phyloP scores from a whole-genome alignment of 495 filamentous ascomycete genomes.

The Podospora comata region DNA sequence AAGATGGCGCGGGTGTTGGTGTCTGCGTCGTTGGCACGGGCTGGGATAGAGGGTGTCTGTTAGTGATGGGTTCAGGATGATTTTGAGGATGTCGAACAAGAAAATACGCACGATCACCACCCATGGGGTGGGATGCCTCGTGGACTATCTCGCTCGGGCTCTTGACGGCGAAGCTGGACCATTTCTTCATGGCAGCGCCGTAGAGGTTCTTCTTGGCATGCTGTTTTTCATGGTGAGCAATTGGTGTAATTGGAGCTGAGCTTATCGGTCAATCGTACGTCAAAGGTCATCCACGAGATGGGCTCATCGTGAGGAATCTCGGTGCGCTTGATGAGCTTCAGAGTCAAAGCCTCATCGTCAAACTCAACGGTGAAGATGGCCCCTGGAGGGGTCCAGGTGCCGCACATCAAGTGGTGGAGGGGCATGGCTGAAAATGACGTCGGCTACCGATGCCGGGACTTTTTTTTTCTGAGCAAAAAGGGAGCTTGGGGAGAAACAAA shows the following conservation, averaged over 20 bases:
- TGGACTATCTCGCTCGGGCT: slow-evolving; percentile 76
- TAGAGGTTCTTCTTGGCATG: slow-evolving; percentile 80
- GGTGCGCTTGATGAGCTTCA: slow-evolving; percentile 72
- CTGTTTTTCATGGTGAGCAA: slow-evolving; percentile 40
- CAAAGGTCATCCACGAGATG: slow-evolving; percentile 88
- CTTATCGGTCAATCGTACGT: slow-evolving; percentile 48
- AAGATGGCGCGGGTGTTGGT: slow-evolving; percentile 86
- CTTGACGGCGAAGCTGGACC: slow-evolving; percentile 73
- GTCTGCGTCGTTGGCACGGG: slow-evolving; percentile 60
- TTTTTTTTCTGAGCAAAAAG: not conserved
- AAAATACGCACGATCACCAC: slow-evolving; percentile 45
- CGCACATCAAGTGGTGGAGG: slow-evolving; percentile 79
- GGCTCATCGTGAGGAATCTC: slow-evolving; percentile 76
- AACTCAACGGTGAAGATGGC: slow-evolving; percentile 83
- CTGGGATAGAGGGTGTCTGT: slow-evolving; percentile 36
- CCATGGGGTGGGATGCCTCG: slow-evolving; percentile 66
- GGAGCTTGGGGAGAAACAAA: not conserved
- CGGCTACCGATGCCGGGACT: slow-evolving; percentile 14
- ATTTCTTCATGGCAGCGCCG: slow-evolving; percentile 85
- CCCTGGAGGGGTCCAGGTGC: slow-evolving; percentile 79
- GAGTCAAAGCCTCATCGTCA: slow-evolving; percentile 68
- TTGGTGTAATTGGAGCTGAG: not conserved
- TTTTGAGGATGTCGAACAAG: not conserved
- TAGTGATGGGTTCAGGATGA: not conserved
- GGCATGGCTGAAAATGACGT: slow-evolving; percentile 46